Evolutionary conservation across 441 rosid genomes (phyloP).

Genomic region (Manihot esculenta): DNA sequence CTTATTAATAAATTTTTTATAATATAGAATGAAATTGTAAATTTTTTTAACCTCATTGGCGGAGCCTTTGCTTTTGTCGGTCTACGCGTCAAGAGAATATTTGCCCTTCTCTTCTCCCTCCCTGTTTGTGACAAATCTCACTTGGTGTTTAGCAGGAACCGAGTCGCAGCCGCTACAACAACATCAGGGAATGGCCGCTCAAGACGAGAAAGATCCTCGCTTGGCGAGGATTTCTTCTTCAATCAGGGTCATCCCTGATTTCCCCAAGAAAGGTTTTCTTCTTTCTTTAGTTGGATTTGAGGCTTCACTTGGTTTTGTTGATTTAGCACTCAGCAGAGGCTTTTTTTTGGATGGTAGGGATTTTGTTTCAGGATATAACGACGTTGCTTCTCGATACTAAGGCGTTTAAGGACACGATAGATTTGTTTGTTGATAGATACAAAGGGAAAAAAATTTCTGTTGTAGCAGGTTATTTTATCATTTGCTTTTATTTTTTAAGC

Average conservation of each 20-base stretch:
- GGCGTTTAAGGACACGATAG: slow-evolving; percentile 85
- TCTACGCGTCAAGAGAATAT: not conserved
- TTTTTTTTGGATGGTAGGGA: slow-evolving; percentile 48
- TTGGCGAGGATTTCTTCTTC: slow-evolving; percentile 59
- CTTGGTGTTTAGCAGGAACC: slow-evolving; percentile 1
- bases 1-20: no score
- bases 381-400: slow-evolving; percentile 77
- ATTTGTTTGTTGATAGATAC: slow-evolving; percentile 93
- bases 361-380: slow-evolving; percentile 90
- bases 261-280: slow-evolving; percentile 77
- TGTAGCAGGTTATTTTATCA: slow-evolving; percentile 63
- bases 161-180: slow-evolving; percentile 21
- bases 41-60: slow-evolving; percentile 3
- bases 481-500: not conserved
- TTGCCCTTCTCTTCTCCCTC: not conserved
- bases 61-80: not conserved
- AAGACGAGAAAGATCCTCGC: slow-evolving; percentile 58
- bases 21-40: no score
- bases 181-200: slow-evolving; percentile 47
- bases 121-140: not conserved
- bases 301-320: slow-evolving; percentile 8
- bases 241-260: slow-evolving; percentile 85
- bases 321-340: not conserved
- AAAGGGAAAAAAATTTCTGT: slow-evolving; percentile 65
- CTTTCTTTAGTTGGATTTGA: slow-evolving; percentile 5